Percentiles rank a stretch among this genome's conserved stretches.
phyloP scores from a whole-genome alignment of 306 rosid genomes.

The Malus domestica region DNA sequence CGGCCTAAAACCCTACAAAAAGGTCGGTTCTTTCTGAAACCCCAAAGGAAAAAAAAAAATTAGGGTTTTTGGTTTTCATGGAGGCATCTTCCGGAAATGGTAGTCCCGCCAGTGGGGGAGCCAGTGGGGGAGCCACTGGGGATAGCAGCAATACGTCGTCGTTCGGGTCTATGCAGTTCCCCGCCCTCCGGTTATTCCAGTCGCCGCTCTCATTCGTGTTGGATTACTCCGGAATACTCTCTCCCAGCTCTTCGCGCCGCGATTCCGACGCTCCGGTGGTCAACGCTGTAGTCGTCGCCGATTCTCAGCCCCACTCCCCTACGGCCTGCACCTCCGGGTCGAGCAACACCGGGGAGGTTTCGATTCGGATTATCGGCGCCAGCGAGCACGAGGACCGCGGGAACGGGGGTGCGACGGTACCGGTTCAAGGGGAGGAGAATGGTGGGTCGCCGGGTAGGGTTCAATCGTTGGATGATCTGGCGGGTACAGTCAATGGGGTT shows the following conservation, averaged over 20 bases:
- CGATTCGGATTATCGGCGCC: conserved; percentile 49
- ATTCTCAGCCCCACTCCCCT: conserved; percentile 22
- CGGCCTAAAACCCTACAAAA: not conserved
- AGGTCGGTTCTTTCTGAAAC: not conserved
- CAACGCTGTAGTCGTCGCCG: conserved; percentile 23
- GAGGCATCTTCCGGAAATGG: not conserved
- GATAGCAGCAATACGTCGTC: conserved; percentile 16
- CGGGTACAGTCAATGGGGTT: conserved; percentile 19
- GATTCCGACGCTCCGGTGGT: conserved; percentile 24
- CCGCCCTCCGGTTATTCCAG: conserved; percentile 40
- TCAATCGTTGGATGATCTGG: conserved; percentile 31
- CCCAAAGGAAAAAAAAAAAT: not conserved
- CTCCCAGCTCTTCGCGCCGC: conserved; percentile 19
- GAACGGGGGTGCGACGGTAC: conserved; percentile 8
- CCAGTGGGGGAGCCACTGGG: not conserved
- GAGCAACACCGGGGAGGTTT: conserved; percentile 44
- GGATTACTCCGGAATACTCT: conserved; percentile 58
- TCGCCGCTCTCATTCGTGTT: conserved; percentile 49
- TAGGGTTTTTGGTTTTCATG: conserved; percentile 21
- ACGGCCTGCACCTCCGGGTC: conserved; percentile 24
- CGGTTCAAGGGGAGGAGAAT: conserved; percentile 22
- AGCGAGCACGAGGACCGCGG: conserved; percentile 27
- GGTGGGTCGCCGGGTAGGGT: conserved; percentile 25
- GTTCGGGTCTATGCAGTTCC: conserved; percentile 27
- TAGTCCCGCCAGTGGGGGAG: not conserved